Conservation (phyloP, 176 grass and related monocot species). For the Carex cristatella region DNA sequence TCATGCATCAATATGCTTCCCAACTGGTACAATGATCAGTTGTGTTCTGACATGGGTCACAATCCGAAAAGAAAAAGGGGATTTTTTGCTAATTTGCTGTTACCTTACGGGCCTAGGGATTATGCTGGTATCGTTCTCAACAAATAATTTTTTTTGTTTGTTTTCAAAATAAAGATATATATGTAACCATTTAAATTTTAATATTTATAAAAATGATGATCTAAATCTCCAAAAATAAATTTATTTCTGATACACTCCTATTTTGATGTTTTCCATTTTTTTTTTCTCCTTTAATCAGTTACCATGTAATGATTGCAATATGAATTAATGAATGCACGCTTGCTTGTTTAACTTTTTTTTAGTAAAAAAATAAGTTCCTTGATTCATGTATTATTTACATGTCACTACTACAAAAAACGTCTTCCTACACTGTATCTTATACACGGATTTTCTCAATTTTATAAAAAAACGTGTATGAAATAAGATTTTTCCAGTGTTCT, state of each 20-base stretch:
- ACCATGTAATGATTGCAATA: no score
- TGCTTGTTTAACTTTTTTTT: background rate
- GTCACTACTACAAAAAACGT: no score
- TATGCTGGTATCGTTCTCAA: slow-evolving; percentile 28
- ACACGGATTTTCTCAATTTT: no score
- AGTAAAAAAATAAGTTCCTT: background rate
- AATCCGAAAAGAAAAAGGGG: slow-evolving; percentile 43
- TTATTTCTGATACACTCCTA: background rate
- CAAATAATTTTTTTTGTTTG: no score
- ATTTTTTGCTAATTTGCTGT: slow-evolving; percentile 29
- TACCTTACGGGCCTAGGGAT: slow-evolving; percentile 33
- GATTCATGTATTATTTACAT: no score
- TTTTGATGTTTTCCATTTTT: background rate
- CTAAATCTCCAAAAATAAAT: slow-evolving; percentile 9
- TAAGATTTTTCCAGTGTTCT: no score
- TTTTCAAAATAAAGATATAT: no score
- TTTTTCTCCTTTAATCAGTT: background rate
- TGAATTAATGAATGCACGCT: background rate
- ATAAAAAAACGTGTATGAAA: no score
- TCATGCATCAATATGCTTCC: slow-evolving; percentile 32
- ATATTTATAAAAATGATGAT: no score
- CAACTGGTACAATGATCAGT: slow-evolving; percentile 54
- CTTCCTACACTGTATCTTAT: no score
- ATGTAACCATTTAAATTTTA: no score
- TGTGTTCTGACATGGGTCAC: slow-evolving; percentile 52